Conservation (phyloP, 2,329 filamentous ascomycete genomes). For the Dactylonectria macrodidyma region DNA sequence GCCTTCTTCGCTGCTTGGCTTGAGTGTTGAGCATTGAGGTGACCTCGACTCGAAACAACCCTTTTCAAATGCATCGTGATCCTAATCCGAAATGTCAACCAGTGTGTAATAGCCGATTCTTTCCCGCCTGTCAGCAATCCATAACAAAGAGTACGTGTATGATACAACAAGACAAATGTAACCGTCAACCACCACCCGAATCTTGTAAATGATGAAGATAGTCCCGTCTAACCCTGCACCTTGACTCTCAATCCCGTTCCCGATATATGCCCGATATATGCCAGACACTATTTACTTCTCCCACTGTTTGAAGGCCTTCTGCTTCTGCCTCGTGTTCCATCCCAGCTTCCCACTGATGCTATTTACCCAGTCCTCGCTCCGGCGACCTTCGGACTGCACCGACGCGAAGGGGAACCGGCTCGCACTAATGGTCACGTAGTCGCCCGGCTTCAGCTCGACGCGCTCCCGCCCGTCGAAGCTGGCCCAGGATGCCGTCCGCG, state of each 20-base stretch:
- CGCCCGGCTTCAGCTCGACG: conserved; percentile 82
- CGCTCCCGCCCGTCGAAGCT: conserved; percentile 96
- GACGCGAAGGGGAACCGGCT: conserved; percentile 85
- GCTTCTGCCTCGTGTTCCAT: conserved; percentile 86
- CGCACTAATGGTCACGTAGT: conserved; percentile 89
- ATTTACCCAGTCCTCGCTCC: conserved; percentile 86
- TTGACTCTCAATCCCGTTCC: too few relatives aligned
- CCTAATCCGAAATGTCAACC: not conserved
- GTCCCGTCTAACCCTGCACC: not conserved
- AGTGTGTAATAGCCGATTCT: not conserved
- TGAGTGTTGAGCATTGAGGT: not conserved
- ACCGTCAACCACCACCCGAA: not conserved
- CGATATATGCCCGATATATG: not conserved
- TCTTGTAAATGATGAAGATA: not conserved
- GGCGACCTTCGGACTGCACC: conserved; percentile 78
- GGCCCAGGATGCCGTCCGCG: conserved; percentile 92
- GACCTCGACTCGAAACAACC: not conserved
- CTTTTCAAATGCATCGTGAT: not conserved
- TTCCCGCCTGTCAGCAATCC: not conserved
- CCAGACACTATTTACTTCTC: conserved; percentile 46
- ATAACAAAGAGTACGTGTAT: not conserved
- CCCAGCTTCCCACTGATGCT: conserved; percentile 84
- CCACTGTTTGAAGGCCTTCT: conserved; percentile 74
- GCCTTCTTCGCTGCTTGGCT: not conserved
- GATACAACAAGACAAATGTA: not conserved